Percentiles rank a stretch among this genome's conserved stretches.
Conservation (phyloP, 495 filamentous ascomycete genomes). For the Penicillium goetzii region DNA sequence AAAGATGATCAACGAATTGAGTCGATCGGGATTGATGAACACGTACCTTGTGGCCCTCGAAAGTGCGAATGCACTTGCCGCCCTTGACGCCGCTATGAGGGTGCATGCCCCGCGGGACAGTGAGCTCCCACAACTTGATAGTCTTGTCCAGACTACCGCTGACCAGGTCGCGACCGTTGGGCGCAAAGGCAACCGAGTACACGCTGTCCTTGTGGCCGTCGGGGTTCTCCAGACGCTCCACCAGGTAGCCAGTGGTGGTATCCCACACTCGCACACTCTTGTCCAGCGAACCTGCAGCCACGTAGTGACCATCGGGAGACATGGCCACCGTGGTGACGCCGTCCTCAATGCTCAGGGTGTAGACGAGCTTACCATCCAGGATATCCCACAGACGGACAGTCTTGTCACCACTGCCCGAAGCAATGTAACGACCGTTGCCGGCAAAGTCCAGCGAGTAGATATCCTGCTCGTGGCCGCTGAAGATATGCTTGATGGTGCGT, state of each 20-base stretch:
- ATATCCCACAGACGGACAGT: constrained; percentile 92
- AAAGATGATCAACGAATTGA: background rate
- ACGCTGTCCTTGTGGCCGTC: constrained; percentile 92
- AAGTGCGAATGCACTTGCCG: constrained; percentile 83
- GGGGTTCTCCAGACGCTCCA: constrained; percentile 81
- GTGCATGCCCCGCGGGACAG: constrained; percentile 65
- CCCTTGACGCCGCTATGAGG: constrained; percentile 67
- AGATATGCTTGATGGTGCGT: constrained; percentile 77
- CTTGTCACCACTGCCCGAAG: constrained; percentile 84
- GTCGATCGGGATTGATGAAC: constrained; percentile 9
- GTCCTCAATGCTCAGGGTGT: constrained; percentile 84
- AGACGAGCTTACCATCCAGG: constrained; percentile 69
- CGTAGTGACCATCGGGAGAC: constrained; percentile 83
- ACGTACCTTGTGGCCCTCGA: constrained; percentile 87
- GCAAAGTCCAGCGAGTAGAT: constrained; percentile 94
- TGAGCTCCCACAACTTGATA: constrained; percentile 94
- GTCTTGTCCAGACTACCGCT: constrained; percentile 91
- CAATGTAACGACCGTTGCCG: constrained; percentile 83
- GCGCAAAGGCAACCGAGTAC: constrained; percentile 90
- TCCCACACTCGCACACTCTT: constrained; percentile 94
- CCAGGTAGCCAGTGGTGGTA: constrained; percentile 73
- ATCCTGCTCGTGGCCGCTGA: constrained; percentile 86
- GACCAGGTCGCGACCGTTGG: constrained; percentile 83
- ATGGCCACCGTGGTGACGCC: constrained; percentile 91
- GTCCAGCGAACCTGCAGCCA: constrained; percentile 85